Evolutionary conservation across 2,329 filamentous ascomycete species (phyloP).

Genomic region (Xylaria digitata): DNA sequence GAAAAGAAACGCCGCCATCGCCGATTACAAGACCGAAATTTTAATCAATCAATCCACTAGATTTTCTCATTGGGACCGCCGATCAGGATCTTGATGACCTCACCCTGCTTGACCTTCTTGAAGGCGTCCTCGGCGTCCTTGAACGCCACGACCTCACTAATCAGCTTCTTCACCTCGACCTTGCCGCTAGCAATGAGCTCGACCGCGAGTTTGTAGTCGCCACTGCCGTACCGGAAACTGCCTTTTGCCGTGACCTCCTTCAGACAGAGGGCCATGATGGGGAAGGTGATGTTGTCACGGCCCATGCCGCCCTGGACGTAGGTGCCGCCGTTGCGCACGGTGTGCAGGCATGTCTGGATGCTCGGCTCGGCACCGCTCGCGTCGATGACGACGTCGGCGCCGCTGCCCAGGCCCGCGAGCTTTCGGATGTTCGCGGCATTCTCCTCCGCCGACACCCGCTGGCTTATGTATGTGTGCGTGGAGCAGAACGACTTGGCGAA

Average conservation of each 20-base stretch:
- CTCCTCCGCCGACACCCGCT: slow-evolving; percentile 72
- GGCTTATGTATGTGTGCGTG: slow-evolving; percentile 75
- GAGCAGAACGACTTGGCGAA: slow-evolving; percentile 81
- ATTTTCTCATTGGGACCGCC: slow-evolving; percentile 72
- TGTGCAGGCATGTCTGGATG: slow-evolving; percentile 79
- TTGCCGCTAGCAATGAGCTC: slow-evolving; percentile 78
- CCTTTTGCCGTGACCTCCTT: slow-evolving; percentile 91
- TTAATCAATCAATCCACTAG: slow-evolving; percentile 25
- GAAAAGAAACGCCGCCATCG: slow-evolving; percentile 17
- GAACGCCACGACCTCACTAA: slow-evolving; percentile 83
- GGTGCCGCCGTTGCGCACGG: slow-evolving; percentile 75
- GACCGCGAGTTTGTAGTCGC: slow-evolving; percentile 87
- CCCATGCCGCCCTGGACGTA: slow-evolving; percentile 95
- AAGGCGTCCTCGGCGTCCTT: slow-evolving; percentile 87
- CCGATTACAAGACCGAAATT: neutral
- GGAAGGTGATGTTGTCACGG: slow-evolving; percentile 86
- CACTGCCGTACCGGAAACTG: slow-evolving; percentile 88
- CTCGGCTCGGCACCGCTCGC: slow-evolving; percentile 82
- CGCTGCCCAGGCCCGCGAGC: slow-evolving; percentile 70
- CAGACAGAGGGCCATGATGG: slow-evolving; percentile 87
- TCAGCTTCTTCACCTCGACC: slow-evolving; percentile 84
- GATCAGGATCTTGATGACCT: slow-evolving; percentile 78
- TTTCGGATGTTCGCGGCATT: slow-evolving; percentile 77
- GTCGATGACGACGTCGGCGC: slow-evolving; percentile 83
- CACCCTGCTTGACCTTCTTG: slow-evolving; percentile 83